Percentiles rank a stretch among this genome's conserved stretches.
Evolutionary conservation across 2,329 filamentous ascomycete genomes (phyloP).

Genomic region (Blumeriella jaapii): DNA sequence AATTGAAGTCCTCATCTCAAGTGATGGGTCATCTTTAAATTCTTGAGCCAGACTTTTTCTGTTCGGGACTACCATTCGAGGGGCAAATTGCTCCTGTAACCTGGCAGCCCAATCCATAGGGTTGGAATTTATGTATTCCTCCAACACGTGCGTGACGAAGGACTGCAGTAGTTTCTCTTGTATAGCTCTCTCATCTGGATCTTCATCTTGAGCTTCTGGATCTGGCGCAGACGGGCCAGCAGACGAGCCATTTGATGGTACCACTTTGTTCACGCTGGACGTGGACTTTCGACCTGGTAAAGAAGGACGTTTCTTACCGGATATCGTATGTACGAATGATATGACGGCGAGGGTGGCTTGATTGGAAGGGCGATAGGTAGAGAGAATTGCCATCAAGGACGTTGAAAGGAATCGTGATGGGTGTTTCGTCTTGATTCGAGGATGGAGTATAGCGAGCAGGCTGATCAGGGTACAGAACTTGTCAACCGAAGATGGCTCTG

Average conservation of each 20-base stretch:
- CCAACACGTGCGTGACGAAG: conserved; percentile 67
- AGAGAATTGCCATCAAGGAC: conserved; percentile 60
- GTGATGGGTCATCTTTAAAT: conserved; percentile 50
- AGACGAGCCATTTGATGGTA: conserved; percentile 39
- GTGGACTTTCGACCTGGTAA: conserved; percentile 47
- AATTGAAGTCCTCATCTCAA: conserved; percentile 51
- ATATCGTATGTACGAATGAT: conserved; percentile 58
- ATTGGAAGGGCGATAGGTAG: conserved; percentile 50
- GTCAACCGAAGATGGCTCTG: conserved; percentile 20
- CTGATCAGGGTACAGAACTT: conserved; percentile 60
- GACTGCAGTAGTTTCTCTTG: conserved; percentile 57
- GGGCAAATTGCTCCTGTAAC: conserved; percentile 56
- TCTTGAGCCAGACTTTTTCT: conserved; percentile 49
- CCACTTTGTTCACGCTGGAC: conserved; percentile 42
- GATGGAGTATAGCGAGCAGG: conserved; percentile 62
- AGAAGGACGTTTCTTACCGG: conserved; percentile 53
- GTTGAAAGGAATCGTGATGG: conserved; percentile 70
- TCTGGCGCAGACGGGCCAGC: conserved; percentile 41
- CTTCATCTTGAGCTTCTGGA: conserved; percentile 44
- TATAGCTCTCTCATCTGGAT: conserved; percentile 47
- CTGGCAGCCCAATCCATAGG: conserved; percentile 50
- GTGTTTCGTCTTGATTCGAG: conserved; percentile 63
- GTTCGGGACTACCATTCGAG: conserved; percentile 49
- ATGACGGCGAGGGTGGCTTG: conserved; percentile 61
- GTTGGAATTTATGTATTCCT: conserved; percentile 57